These are phyloP conservation scores for Leccinellum rugosiceps DNA, from an alignment of 768 basidiomycete genomes.

Conservation along the genomic window DNA sequence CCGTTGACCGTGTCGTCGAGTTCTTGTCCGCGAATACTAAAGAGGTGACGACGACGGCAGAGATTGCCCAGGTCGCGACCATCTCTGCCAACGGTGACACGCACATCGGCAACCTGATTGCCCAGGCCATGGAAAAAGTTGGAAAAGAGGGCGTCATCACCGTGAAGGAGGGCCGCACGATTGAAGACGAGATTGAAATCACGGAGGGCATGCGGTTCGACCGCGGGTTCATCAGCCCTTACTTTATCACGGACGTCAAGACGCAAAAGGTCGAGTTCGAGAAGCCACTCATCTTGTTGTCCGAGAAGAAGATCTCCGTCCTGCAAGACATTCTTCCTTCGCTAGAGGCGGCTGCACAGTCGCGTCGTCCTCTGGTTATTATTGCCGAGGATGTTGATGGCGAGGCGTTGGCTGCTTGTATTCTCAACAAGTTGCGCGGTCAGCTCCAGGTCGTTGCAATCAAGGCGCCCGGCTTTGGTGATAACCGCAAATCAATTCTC, in stretches of 20 bases:
- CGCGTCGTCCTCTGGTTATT: constrained; percentile 88
- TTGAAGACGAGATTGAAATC: constrained; percentile 98
- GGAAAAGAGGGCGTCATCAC: constrained; percentile 99
- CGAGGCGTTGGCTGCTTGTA: constrained; percentile 95
- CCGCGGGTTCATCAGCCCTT: constrained; percentile 96
- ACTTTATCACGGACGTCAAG: constrained; percentile 99
- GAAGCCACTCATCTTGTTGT: constrained; percentile 90
- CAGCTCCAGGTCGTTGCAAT: constrained; percentile 92
- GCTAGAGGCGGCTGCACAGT: constrained; percentile 76
- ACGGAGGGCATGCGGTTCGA: constrained; percentile 99
- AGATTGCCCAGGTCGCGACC: constrained; percentile 99
- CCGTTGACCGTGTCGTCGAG: constrained; percentile 91
- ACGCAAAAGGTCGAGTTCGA: constrained; percentile 94
- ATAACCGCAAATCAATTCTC: constrained; percentile 98
- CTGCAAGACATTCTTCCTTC: constrained; percentile 94
- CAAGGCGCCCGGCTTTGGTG: constrained; percentile 98
- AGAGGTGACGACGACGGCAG: constrained; percentile 93
- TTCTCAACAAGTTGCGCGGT: constrained; percentile 98
- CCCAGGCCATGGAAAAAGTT: constrained; percentile 99
- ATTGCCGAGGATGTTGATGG: constrained; percentile 98
- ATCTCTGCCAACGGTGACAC: constrained; percentile 81
- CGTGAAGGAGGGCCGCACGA: constrained; percentile 97
- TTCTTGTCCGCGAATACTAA: constrained; percentile 87
- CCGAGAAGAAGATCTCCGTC: constrained; percentile 96
- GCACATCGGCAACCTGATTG: constrained; percentile 92